Base-by-base conservation (phyloP, 106 monocot genomes). In the Posidonia australis region DNA sequence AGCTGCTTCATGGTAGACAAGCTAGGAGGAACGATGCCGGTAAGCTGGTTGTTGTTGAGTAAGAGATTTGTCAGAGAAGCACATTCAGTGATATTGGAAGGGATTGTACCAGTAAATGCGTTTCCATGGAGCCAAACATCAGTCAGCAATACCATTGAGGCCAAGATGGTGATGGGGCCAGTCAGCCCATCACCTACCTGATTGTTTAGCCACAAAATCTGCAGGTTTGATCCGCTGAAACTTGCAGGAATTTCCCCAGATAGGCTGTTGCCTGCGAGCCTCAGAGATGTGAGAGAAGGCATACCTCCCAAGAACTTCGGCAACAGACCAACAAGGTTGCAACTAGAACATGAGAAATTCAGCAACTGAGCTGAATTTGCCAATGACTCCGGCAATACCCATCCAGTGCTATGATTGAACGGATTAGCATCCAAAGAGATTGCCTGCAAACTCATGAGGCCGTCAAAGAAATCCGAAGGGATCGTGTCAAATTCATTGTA, bases 81-180 rank as follows among this genome's bases (percentile, higher is more conserved):
- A 51, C 73, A 74, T 0, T 57, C 52, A 0, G 77, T 77, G 44
- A 91, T 81, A 0, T 65, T 60, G 3, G 32, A 41, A 13, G 91
- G 86, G 20, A 91, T 84, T 5, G 66, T 2, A 20, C 86, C 91
- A 1, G 77, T 74, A 51, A 91, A 86, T 2, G 69, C 24, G 54
- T 91, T 91, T 9, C 86, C 86, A 75, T 91, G 86, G 16, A 86
- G 74, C 90, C 83, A 86, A 5, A 61, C 78, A 13, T 71, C 51
- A 0, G 23, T 56, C 17, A 90, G 58, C 20, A 58, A 71, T 0
- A 71, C 25, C 83, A 90, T 77, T 6, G 76, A 68, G 11, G 80
- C 63, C 18, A 90, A 48, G 29, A 83, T 44, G 73, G 80, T 71
- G 10, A 90, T 71, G 3, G 80, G 27, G 14, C 90, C 90, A 26